Conservation (phyloP, 2,329 filamentous ascomycete species). For the Lachnellula suecica region DNA sequence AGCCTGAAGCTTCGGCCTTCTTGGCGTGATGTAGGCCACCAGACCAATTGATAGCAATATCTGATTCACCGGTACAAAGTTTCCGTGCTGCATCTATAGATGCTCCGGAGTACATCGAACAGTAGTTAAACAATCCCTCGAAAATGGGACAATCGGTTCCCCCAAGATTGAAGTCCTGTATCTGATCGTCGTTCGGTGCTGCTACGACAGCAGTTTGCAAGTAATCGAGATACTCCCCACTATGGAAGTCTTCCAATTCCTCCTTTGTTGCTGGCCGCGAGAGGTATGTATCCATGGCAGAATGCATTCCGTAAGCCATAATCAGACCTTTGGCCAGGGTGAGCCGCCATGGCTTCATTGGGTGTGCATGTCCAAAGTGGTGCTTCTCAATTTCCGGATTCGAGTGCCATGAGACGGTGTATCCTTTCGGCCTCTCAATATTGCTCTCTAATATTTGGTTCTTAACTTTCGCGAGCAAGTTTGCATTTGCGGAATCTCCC, state of each 20-base stretch:
- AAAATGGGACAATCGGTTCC: slow-evolving; percentile 96
- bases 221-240: slow-evolving; percentile 87
- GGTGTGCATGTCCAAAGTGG: slow-evolving; percentile 94
- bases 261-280: slow-evolving; percentile 82
- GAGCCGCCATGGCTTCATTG: slow-evolving; percentile 98
- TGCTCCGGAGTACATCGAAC: slow-evolving; percentile 87
- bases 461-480: slow-evolving; percentile 24
- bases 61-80: slow-evolving; percentile 79
- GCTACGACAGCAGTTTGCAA: slow-evolving; percentile 70
- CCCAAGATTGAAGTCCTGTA: slow-evolving; percentile 73
- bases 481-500: slow-evolving; percentile 27
- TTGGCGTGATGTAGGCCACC: slow-evolving; percentile 96
- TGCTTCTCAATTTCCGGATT: slow-evolving; percentile 94
- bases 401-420: slow-evolving; percentile 92
- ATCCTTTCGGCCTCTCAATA: slow-evolving; percentile 78
- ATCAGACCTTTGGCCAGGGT: slow-evolving; percentile 95
- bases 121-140: slow-evolving; percentile 93
- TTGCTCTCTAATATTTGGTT: slow-evolving; percentile 52
- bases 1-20: slow-evolving; percentile 88
- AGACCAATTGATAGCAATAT: slow-evolving; percentile 98
- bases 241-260: slow-evolving; percentile 85
- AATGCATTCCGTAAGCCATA: slow-evolving; percentile 91
- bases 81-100: slow-evolving; percentile 90
- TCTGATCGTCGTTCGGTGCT: slow-evolving; percentile 64
- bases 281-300: slow-evolving; percentile 93